These are phyloP conservation scores for Phytophthora multivora DNA, from an alignment of 352 stramenopile species.

Conservation along the genomic window DNA sequence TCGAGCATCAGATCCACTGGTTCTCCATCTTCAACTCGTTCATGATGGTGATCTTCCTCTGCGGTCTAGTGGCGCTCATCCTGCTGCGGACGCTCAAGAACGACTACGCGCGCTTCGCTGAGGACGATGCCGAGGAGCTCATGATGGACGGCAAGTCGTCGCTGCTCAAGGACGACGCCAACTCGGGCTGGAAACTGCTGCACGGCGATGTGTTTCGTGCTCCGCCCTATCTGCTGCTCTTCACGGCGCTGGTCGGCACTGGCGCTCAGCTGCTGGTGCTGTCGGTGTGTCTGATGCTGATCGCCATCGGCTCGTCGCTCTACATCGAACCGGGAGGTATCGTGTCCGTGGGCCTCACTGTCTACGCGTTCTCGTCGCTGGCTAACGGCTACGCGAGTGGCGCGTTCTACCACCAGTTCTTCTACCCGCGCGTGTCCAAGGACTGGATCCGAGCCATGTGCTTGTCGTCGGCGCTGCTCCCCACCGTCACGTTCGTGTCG, in stretches of 20 bases:
- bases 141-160: constrained; percentile 86
- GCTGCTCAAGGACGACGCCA: constrained; percentile 81
- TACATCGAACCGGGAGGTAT: constrained; percentile 97
- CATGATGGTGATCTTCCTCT: constrained; percentile 98
- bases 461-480: constrained; percentile 75
- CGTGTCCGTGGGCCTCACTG: constrained; percentile 94
- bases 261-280: constrained; percentile 96
- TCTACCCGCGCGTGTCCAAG: constrained; percentile 91
- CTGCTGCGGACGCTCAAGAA: constrained; percentile 94
- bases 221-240: constrained; percentile 92
- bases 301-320: constrained; percentile 94
- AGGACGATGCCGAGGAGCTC: constrained; percentile 86
- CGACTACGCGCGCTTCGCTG: constrained; percentile 92
- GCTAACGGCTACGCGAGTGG: constrained; percentile 90
- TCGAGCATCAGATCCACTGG: constrained; percentile 99
- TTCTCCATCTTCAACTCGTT: constrained; percentile 98
- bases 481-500: constrained; percentile 79
- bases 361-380: constrained; percentile 94
- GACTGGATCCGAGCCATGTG: constrained; percentile 92
- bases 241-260: constrained; percentile 95
- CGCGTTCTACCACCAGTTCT: constrained; percentile 91
- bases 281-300: constrained; percentile 94
- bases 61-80: constrained; percentile 94
- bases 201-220: constrained; percentile 96
- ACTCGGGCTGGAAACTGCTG: constrained; percentile 96